Percentiles rank a stretch among this genome's conserved stretches.
phyloP scores from a whole-genome alignment of 768 basidiomycete species.

The Coprinellus aureogranulatus region DNA sequence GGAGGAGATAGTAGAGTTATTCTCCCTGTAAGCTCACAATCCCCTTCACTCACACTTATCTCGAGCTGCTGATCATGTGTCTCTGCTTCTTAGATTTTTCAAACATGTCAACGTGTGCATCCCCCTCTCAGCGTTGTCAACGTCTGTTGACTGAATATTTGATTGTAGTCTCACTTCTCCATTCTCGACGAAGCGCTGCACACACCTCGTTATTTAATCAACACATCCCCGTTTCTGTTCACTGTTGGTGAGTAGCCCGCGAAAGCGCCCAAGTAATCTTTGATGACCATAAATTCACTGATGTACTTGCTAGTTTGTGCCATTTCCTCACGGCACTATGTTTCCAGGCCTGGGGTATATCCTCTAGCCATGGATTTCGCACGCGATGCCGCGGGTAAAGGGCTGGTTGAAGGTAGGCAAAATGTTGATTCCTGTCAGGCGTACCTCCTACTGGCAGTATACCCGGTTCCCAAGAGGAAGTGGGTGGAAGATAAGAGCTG shows the following conservation, averaged over 20 bases:
- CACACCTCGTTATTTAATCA: slow-evolving; percentile 50
- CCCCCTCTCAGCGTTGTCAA: not conserved
- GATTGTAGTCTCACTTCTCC: slow-evolving; percentile 50
- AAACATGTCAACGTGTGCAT: slow-evolving; percentile 49
- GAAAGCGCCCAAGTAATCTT: not conserved
- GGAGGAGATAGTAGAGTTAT: slow-evolving; percentile 50
- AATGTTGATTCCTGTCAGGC: slow-evolving; percentile 81
- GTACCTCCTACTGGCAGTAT: slow-evolving; percentile 64
- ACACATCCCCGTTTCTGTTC: slow-evolving; percentile 57
- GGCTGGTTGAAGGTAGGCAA: slow-evolving; percentile 58
- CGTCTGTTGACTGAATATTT: slow-evolving; percentile 2
- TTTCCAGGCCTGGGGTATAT: slow-evolving; percentile 53
- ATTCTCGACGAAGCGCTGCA: slow-evolving; percentile 58
- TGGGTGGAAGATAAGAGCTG: slow-evolving; percentile 74
- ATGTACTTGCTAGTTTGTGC: slow-evolving; percentile 52
- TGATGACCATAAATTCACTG: not conserved
- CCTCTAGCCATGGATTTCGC: slow-evolving; percentile 60
- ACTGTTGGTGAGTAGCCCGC: slow-evolving; percentile 49
- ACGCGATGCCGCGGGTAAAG: slow-evolving; percentile 55
- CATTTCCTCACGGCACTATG: slow-evolving; percentile 65
- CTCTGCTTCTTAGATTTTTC: slow-evolving; percentile 41
- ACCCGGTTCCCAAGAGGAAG: slow-evolving; percentile 57
- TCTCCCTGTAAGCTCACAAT: slow-evolving; percentile 39
- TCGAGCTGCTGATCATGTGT: not conserved
- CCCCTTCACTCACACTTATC: not conserved